Evolutionary conservation across 1,284 basidiomycete species (phyloP), one percentile per base, ranked within the genome.

Genomic region (Naganishia liquefaciens): DNA sequence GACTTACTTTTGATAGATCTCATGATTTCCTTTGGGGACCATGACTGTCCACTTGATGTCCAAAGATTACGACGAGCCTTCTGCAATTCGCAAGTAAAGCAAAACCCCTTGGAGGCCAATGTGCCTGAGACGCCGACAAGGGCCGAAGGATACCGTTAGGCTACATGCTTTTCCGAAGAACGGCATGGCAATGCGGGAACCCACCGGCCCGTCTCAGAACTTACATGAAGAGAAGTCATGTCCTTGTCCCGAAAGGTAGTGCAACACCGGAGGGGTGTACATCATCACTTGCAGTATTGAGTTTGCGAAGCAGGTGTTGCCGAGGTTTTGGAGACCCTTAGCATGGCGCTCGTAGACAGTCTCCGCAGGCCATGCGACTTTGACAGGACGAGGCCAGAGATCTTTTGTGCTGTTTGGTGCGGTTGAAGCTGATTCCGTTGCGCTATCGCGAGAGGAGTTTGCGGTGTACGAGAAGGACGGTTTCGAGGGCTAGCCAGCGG

Each of bases 261-360:
- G 85, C 33, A 96, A 83, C 21, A 99, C 83, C 3, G 94, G 93
- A 10, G 94, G 88, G 0, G 95, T 98, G 76, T 99, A 94, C 23
- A 98, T 80, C 54, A 99, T 83, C 71, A 93, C 92, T 81, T 99
- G 96, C 65, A 99, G 81, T 39, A 90, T 91, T 69, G 92, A 93
- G 79, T 99, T 99, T 72, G 97, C 82, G 79, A 97, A 99, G 80
- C 96, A 99, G 1, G 93, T 96, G 77, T 98, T 99, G 55, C 93
- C 93, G n/a, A 82, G 87, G 79, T 99, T 99, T 73, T 86, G 82
- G 42, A 99, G 81, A 0, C 95, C 95, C 50, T 47, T 47, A 0
- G 55, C 63, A 3, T 54, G 50, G 33, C 51, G 52, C 7, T 49
- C 52, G 43, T 67, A 53, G 27, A 55, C 46, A 21, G 46, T 30